Evolutionary conservation across 805 yeast species (phyloP), one percentile per base, ranked within the genome.

Genomic region (Cyberlindnera maclurae): DNA sequence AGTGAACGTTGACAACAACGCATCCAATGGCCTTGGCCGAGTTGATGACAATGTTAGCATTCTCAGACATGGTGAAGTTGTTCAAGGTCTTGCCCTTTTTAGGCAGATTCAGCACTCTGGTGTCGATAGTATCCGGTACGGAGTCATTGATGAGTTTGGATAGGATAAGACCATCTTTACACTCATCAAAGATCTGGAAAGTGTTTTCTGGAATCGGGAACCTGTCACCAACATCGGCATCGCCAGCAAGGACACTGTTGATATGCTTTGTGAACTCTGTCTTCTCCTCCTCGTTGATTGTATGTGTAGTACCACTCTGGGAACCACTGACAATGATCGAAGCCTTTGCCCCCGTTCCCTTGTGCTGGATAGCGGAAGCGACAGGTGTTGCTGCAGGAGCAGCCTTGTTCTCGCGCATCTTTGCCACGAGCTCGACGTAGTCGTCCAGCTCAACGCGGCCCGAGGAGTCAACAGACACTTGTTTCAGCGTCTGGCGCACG

Each of bases 11-110:
- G 37, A 93, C 97, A 36, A 93, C 97, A 41, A 93, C 84, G 71
- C 97, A 90, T 15, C 98, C 98, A 64, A 93, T 93, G 38, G 97
- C 98, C 67, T 93, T 93, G 24, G 98, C 98, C 3, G 98, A 93
- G 63, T 93, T 93, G 64, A 93, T 86, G 29, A 93, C 97, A 49
- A 93, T 89, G 65, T 93, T 93, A 38, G 97, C 96, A 64, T 93
- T 93, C 67, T 93, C 98, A 49, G 84, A 76, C 79, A 94, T 90
- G 48, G 89, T 93, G 71, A 93, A 93, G 58, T 87, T 86, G 70
- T 93, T 93, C 59, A 93, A 73, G 13, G 74, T 64, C 64, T 86
- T 89, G 43, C 82, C 83, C 50, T 73, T 73, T 60, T 82, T 83
- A 18, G 97, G 94, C 60, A 80, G 68, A 63, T 93, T 93, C 58